Base-by-base conservation (phyloP, 2,329 filamentous ascomycete species). In the Monilinia polystroma region DNA sequence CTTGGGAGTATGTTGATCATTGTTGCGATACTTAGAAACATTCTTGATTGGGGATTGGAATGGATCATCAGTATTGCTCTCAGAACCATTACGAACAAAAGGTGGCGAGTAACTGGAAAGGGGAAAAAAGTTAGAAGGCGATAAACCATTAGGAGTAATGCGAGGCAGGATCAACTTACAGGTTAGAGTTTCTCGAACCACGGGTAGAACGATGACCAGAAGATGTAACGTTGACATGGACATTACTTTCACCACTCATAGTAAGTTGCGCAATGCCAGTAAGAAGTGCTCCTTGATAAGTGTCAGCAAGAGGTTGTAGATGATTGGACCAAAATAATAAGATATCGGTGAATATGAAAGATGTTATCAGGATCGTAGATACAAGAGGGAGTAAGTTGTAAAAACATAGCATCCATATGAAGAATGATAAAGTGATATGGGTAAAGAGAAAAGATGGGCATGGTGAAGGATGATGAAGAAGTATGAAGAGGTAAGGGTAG, bases 81-180 rank as follows among this genome's bases (percentile, higher is more conserved):
- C 68, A 53, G 66, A 56, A 53, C 72, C 70, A 63, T 71, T 72
- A 52, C 72, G 70, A 59, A 74, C 71, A 55, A 76, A 76, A 23
- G 74, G 73, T 49, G 73, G 71, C 7, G 72, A 72, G 58, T 74
- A 74, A 38, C 73, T 75, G 14, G 16, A 41, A 7, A 41, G 38
- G 38, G 14, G 16, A 43, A 4, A 38, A 26, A 53, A n/a, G 32
- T 72, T n/a, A 70, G 68, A 32, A 49, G 12, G 4, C 20, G 32
- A 12, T 62, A 14, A 8, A 18, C 6, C 2, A 38, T 47, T 4
- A 14, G 8, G n/a, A 23, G 2, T 4, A 10, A 49, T 52, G 26
- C 51, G 16, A 59, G 54, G 8, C 20, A 58, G 35, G 41, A 18
- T 5, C 8, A 23, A 67, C 73, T 70, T 69, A 75, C 74, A 67